Evolutionary conservation across 495 filamentous ascomycete species (phyloP).

Genomic region (Daldinia decipiens): DNA sequence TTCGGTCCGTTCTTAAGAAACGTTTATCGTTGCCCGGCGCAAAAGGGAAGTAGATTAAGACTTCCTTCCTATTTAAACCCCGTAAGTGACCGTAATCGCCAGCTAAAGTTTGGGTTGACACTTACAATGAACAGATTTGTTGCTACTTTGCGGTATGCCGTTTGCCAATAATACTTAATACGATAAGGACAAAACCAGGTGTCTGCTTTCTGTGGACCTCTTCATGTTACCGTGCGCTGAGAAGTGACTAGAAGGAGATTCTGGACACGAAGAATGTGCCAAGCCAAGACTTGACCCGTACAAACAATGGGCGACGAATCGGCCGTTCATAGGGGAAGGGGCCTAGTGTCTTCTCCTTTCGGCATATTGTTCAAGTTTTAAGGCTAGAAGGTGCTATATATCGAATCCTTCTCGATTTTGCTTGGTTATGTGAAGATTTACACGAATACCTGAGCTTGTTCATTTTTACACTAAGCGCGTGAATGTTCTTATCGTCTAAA

Average conservation of each 20-base stretch:
- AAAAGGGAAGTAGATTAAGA: background rate
- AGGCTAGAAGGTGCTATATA: background rate
- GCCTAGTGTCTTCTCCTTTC: background rate
- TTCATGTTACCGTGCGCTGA: constrained; percentile 6
- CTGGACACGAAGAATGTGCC: background rate
- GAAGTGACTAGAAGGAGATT: background rate
- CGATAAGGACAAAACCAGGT: background rate
- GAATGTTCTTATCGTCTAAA: too few relatives aligned
- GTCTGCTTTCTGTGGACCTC: background rate
- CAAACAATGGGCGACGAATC: background rate
- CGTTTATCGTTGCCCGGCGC: background rate
- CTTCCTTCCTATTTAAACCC: background rate
- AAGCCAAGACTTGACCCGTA: constrained; percentile 19
- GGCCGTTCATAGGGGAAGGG: background rate
- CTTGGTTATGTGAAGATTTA: background rate
- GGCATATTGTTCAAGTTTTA: background rate
- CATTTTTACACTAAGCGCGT: too few relatives aligned
- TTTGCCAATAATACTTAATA: background rate
- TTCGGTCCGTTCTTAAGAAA: background rate
- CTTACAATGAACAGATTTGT: constrained; percentile 31
- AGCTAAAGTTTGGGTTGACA: background rate
- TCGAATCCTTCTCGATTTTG: background rate
- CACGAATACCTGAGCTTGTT: background rate
- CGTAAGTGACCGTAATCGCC: background rate
- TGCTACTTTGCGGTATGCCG: background rate